A percentile compares a stretch with the other conserved stretches of the same genome.
phyloP scores from a whole-genome alignment of 2,329 filamentous ascomycete genomes.

The Hypomyces rosellus region DNA sequence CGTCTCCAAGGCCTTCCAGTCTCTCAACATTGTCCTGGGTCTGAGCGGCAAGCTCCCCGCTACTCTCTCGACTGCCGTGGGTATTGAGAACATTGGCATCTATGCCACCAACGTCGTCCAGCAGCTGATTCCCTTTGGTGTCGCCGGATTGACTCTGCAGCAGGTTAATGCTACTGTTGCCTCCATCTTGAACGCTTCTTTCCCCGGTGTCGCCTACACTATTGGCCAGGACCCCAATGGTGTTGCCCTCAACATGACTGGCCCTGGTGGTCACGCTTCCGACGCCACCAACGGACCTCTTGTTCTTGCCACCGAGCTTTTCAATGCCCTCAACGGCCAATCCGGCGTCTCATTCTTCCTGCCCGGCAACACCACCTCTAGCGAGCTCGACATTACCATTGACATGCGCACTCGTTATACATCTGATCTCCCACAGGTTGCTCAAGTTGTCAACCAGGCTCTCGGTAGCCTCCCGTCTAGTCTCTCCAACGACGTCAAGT shows the following conservation, averaged over 20 bases:
- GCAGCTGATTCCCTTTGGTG: slow-evolving; percentile 11
- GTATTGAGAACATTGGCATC: slow-evolving; percentile 14
- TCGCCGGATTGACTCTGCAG: slow-evolving; percentile 6
- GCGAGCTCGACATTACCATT: slow-evolving; percentile 15
- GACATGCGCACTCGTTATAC: slow-evolving; percentile 14
- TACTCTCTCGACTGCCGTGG: slow-evolving; percentile 10
- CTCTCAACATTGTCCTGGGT: slow-evolving; percentile 9
- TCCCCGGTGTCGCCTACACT: slow-evolving; percentile 10
- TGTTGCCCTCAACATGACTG: slow-evolving; percentile 11
- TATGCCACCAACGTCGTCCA: slow-evolving; percentile 15
- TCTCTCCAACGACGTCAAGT: slow-evolving; percentile 13
- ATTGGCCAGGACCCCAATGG: slow-evolving; percentile 8
- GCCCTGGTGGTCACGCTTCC: slow-evolving; percentile 14
- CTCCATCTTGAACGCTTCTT: slow-evolving; percentile 9
- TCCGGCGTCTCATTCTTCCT: slow-evolving; percentile 10
- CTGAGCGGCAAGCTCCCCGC: slow-evolving; percentile 8
- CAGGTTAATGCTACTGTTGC: slow-evolving; percentile 10
- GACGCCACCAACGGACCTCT: slow-evolving; percentile 12
- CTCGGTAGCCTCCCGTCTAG: slow-evolving; percentile 5
- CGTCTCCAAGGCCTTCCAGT: slow-evolving; percentile 13
- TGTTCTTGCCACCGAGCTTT: slow-evolving; percentile 10
- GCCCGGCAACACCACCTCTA: slow-evolving; percentile 12
- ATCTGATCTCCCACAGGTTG: slow-evolving; percentile 9
- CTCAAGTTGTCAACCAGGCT: slow-evolving; percentile 10
- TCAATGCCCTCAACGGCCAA: slow-evolving; percentile 10